Conservation (phyloP, 192 early-diverging fungal species). For the Coemansia sp. region DNA sequence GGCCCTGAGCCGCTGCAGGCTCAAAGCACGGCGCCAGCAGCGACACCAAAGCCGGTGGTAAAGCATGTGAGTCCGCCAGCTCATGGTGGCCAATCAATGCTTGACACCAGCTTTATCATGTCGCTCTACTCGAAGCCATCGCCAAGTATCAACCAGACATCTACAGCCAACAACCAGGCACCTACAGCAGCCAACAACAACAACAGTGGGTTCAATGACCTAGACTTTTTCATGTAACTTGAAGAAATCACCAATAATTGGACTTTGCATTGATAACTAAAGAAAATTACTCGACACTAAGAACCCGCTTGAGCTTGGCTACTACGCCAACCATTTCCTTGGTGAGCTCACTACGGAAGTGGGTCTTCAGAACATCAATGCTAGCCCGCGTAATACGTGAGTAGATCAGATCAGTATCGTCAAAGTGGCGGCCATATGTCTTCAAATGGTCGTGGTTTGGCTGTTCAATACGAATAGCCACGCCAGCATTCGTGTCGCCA, state of each 20-base stretch:
- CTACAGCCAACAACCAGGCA: slow-evolving; percentile 9
- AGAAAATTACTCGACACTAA: slow-evolving; percentile 45
- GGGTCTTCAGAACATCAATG: slow-evolving; percentile 90
- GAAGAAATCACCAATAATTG: not conserved
- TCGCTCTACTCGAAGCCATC: slow-evolving; percentile 41
- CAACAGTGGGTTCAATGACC: slow-evolving; percentile 22
- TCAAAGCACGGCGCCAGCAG: slow-evolving; percentile 15
- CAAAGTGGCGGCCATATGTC: slow-evolving; percentile 91
- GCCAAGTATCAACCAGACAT: slow-evolving; percentile 5
- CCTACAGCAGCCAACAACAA: not conserved
- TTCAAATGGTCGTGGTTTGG: slow-evolving; percentile 81
- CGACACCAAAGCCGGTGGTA: not conserved
- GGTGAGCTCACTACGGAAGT: slow-evolving; percentile 87
- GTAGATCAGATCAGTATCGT: slow-evolving; percentile 76
- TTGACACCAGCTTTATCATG: slow-evolving; percentile 56
- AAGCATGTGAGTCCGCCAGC: not conserved
- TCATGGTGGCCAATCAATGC: slow-evolving; percentile 22
- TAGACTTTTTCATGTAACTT: slow-evolving; percentile 32
- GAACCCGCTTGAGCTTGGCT: slow-evolving; percentile 73
- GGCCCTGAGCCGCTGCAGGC: slow-evolving; percentile 11
- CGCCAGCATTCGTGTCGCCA: slow-evolving; percentile 76
- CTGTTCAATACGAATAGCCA: slow-evolving; percentile 90
- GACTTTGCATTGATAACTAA: no score
- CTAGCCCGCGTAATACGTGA: slow-evolving; percentile 80
- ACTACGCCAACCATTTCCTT: slow-evolving; percentile 87